These are phyloP conservation scores for Paspalum vaginatum DNA, from an alignment of 176 grass and related monocot species.

Conservation along the genomic window DNA sequence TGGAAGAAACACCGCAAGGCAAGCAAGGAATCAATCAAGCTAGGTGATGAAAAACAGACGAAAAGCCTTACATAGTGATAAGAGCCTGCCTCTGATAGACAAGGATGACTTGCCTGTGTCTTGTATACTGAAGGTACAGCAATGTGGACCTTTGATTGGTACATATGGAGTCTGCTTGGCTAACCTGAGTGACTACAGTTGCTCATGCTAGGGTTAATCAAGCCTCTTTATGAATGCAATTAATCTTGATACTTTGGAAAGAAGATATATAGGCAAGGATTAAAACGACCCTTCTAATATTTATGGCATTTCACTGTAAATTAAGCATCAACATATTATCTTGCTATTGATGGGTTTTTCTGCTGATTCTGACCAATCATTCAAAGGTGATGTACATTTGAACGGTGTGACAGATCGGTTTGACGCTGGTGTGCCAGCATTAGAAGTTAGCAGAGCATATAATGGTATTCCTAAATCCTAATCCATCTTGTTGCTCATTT, in stretches of 20 bases:
- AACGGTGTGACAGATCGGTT: not conserved
- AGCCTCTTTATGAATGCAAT: not conserved
- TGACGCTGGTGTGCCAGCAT: not conserved
- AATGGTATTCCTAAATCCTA: not conserved
- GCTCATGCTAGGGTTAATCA: constrained; percentile 24
- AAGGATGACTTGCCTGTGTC: constrained; percentile 44
- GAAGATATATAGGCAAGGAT: not conserved
- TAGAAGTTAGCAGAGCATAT: not conserved
- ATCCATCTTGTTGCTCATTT: not conserved
- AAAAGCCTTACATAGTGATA: constrained; percentile 30
- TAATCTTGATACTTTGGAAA: not conserved
- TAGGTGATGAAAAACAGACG: not conserved
- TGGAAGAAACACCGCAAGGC: not conserved
- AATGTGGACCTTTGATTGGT: constrained; percentile 12
- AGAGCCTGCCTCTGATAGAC: constrained; percentile 30
- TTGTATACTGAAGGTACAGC: not conserved
- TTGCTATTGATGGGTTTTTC: not conserved
- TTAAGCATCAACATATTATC: too few species aligned
- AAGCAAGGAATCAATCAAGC: not conserved
- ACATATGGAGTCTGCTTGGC: constrained; percentile 52
- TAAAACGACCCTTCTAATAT: not conserved
- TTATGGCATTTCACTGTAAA: not conserved
- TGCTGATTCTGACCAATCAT: not conserved
- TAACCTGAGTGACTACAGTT: constrained; percentile 35
- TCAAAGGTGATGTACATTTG: not conserved